Evolutionary conservation across 495 filamentous ascomycete species (phyloP).

Genomic region (Mytilinidion resinicola): DNA sequence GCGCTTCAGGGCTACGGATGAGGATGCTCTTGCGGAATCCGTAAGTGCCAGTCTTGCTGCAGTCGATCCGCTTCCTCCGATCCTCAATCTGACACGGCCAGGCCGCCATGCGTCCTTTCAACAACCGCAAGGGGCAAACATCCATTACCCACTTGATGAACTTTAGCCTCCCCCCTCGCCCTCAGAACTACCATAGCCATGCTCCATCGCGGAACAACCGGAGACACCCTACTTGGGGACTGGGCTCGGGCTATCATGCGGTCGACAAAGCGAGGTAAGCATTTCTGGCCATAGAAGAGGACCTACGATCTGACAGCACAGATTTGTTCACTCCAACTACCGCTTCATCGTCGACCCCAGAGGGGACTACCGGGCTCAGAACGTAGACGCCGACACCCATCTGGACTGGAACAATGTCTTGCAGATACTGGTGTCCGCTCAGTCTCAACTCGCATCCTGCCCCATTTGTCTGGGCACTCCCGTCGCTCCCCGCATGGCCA

Average conservation of each 20-base stretch:
- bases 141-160: constrained; percentile 96
- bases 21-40: constrained; percentile 79
- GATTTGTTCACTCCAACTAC: constrained; percentile 96
- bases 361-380: constrained; percentile 71
- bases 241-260: constrained; percentile 86
- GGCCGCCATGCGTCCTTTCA: constrained; percentile 76
- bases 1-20: constrained; percentile 54
- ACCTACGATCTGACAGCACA: constrained; percentile 22
- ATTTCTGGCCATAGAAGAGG: not conserved
- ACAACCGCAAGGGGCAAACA: constrained; percentile 83
- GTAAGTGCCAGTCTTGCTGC: constrained; percentile 40
- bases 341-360: constrained; percentile 86
- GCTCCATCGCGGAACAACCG: constrained; percentile 46
- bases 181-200: constrained; percentile 53
- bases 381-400: constrained; percentile 80
- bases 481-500: constrained; percentile 93
- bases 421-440: constrained; percentile 82
- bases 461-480: constrained; percentile 90
- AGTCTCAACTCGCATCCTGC: constrained; percentile 81
- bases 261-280: constrained; percentile 77
- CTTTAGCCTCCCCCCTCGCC: constrained; percentile 75
- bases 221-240: constrained; percentile 71
- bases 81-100: constrained; percentile 33
- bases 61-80: not conserved
- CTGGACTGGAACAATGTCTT: constrained; percentile 86